Conservation (phyloP, 192 early-diverging fungal genomes). For the Coemansia umbellata region DNA sequence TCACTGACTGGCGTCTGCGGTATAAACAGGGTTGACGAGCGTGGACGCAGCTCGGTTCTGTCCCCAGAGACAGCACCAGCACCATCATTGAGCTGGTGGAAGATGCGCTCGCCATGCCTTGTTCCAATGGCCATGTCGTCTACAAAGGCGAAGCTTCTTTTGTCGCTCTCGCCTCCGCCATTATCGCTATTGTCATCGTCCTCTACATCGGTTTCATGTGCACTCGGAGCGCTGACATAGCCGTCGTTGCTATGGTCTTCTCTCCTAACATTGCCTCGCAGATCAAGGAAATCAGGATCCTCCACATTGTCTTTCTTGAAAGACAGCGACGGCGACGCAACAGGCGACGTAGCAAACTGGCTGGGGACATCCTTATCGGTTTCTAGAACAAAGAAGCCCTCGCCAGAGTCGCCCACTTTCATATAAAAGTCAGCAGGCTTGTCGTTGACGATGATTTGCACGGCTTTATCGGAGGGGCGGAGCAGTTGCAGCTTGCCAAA, state of each 20-base stretch:
- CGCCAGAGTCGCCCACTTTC: slow-evolving; percentile 97
- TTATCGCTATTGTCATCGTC: slow-evolving; percentile 3
- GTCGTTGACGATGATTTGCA: slow-evolving; percentile 84
- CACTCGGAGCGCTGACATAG: slow-evolving; percentile 69
- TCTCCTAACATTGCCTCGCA: slow-evolving; percentile 16
- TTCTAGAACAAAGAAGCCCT: slow-evolving; percentile 97
- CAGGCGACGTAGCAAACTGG: slow-evolving; percentile 92
- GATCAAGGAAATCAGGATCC: slow-evolving; percentile 47
- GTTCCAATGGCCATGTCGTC: slow-evolving; percentile 31
- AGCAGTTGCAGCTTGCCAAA: slow-evolving; percentile 95
- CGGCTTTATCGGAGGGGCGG: slow-evolving; percentile 88
- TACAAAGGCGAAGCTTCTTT: slow-evolving; percentile 2
- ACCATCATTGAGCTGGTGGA: slow-evolving; percentile 32
- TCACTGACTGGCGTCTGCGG: not conserved
- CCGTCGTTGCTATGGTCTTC: slow-evolving; percentile 38
- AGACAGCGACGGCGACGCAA: slow-evolving; percentile 57
- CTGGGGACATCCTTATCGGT: slow-evolving; percentile 85
- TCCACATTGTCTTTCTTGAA: slow-evolving; percentile 9
- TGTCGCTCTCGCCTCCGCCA: not conserved
- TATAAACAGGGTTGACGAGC: slow-evolving; percentile 4
- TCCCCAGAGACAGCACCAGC: too few relatives aligned
- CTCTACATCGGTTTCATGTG: slow-evolving; percentile 57
- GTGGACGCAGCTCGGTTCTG: too few relatives aligned
- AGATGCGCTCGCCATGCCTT: slow-evolving; percentile 5
- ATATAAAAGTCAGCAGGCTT: slow-evolving; percentile 72